phyloP scores from a whole-genome alignment of 1,284 basidiomycete species.

The Golubevia sp. region DNA sequence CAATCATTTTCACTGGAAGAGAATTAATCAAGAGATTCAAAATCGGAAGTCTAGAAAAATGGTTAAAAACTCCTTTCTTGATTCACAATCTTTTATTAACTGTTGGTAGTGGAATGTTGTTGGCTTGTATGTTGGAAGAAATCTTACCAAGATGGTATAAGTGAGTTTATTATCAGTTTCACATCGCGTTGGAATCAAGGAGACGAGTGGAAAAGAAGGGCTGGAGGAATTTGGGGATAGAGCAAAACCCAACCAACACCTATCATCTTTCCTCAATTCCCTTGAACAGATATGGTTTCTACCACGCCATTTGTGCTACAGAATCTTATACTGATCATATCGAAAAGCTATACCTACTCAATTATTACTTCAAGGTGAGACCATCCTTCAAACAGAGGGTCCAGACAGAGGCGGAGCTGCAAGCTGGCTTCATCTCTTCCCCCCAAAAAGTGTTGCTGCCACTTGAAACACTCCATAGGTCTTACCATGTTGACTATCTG shows the following conservation, averaged over 20 bases:
- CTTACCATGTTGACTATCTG: too few species aligned
- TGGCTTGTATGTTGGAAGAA: conserved; percentile 16
- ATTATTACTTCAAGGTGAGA: conserved; percentile 9
- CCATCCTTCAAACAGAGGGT: too few species aligned
- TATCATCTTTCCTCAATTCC: too few species aligned
- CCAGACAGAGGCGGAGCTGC: too few species aligned
- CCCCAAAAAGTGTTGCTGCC: too few species aligned
- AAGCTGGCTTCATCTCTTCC: too few species aligned
- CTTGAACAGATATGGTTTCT: conserved; percentile 10
- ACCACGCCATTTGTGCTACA: conserved; percentile 9
- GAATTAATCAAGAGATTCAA: conserved; percentile 5
- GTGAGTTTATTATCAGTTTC: too few species aligned
- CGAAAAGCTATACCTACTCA: conserved; percentile 8
- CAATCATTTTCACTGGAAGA: conserved; percentile 5
- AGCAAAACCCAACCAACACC: too few species aligned
- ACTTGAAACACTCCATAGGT: too few species aligned
- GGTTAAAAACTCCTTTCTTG: conserved; percentile 6
- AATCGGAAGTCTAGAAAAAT: neutral
- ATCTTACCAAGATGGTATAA: conserved; percentile 19
- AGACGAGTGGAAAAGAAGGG: too few species aligned
- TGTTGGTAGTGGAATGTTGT: conserved; percentile 2
- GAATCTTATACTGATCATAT: conserved; percentile 9
- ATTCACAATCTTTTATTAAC: conserved; percentile 11
- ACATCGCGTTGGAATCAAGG: too few species aligned
- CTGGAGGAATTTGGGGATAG: too few species aligned